A percentile compares a stretch with the other conserved stretches of the same genome.
Conservation (phyloP, 306 rosid species). For the Cyclanthera cordifolia region DNA sequence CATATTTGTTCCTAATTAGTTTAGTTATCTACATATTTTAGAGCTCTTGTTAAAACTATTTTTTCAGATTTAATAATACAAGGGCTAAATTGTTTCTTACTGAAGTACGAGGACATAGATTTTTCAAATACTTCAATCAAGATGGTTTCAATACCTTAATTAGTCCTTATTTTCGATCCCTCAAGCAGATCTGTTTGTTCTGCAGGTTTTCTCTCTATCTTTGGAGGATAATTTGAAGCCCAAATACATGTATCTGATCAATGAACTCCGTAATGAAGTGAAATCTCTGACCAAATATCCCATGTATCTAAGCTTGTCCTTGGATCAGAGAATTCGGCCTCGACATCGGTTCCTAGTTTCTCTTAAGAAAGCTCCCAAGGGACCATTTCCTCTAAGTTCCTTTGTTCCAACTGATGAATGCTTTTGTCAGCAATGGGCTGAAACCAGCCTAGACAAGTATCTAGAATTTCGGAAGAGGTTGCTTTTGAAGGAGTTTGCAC, state of each 20-base stretch:
- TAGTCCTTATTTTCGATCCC: not conserved
- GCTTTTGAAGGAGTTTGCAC: conserved; percentile 56
- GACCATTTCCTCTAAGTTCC: conserved; percentile 89
- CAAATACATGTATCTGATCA: conserved; percentile 79
- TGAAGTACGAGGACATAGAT: not conserved
- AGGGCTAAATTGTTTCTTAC: not conserved
- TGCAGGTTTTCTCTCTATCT: conserved; percentile 83
- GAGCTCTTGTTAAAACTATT: not conserved
- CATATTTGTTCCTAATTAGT: not conserved
- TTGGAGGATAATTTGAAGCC: conserved; percentile 90
- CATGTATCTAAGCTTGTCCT: conserved; percentile 80
- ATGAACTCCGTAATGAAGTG: conserved; percentile 85
- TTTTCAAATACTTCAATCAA: not conserved
- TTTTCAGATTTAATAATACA: not conserved
- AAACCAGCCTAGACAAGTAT: conserved; percentile 77
- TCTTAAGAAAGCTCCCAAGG: conserved; percentile 91
- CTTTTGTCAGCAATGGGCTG: conserved; percentile 92
- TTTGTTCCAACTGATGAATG: conserved; percentile 81
- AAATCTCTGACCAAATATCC: conserved; percentile 89
- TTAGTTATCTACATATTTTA: not conserved
- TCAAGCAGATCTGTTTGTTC: not conserved
- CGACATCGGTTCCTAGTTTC: conserved; percentile 86
- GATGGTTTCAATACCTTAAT: not conserved
- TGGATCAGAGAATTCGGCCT: conserved; percentile 97
- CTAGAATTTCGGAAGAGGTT: conserved; percentile 70